Conservation (phyloP, 345 rosid genomes). For the Firmiana major region DNA sequence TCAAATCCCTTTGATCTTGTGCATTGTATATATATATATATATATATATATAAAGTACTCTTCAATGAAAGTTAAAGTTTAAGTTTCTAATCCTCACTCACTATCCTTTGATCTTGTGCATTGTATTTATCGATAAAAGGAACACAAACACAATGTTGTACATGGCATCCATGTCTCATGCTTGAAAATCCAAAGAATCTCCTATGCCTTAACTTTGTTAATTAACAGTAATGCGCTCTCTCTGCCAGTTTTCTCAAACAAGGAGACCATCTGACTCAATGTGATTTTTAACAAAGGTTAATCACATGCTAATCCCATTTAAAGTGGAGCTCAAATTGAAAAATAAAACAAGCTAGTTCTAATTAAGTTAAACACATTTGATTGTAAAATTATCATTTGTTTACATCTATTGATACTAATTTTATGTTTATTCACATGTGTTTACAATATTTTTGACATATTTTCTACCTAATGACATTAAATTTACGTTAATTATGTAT, state of each 20-base stretch:
- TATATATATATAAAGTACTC: too few relatives aligned
- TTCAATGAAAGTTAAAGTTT: neutral
- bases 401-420: too few relatives aligned
- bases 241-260: neutral
- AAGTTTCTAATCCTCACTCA: neutral
- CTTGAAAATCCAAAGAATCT: neutral
- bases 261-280: neutral
- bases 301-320: slow-evolving; percentile 7
- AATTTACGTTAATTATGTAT: too few relatives aligned
- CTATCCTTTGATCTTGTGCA: neutral
- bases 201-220: neutral
- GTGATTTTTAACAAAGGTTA: neutral
- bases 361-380: too few relatives aligned
- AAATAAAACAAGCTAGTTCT: neutral
- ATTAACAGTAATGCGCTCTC: neutral
- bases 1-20: neutral
- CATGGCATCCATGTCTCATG: neutral
- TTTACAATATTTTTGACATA: too few relatives aligned
- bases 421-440: too few relatives aligned
- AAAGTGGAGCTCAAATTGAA: neutral
- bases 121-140: neutral
- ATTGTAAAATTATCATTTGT: too few relatives aligned
- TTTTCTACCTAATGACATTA: too few relatives aligned
- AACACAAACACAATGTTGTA: neutral
- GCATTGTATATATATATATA: neutral